phyloP scores from a whole-genome alignment of 176 grass and related monocot species.

The Canna indica region DNA sequence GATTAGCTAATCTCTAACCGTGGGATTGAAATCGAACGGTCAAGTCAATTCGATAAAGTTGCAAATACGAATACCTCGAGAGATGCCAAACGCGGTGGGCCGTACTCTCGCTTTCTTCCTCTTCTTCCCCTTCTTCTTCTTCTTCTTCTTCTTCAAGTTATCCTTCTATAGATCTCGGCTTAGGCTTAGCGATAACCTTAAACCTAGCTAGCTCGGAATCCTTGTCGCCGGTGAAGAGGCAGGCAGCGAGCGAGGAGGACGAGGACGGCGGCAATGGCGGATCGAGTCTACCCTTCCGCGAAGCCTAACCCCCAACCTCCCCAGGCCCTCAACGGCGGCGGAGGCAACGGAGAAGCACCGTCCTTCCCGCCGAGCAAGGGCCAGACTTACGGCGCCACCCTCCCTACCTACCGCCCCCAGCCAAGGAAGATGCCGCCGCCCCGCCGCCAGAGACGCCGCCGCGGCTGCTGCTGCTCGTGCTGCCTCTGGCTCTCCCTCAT shows the following conservation, averaged over 20 bases:
- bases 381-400: slow-evolving; percentile 57
- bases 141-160: not conserved
- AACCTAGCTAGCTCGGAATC: slow-evolving; percentile 16
- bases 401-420: slow-evolving; percentile 71
- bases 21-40: not conserved
- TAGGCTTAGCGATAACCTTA: not conserved
- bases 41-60: not conserved
- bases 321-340: slow-evolving; percentile 8
- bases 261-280: slow-evolving; percentile 42
- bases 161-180: not conserved
- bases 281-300: slow-evolving; percentile 61
- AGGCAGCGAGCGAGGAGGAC: not conserved
- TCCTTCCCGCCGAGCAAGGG: slow-evolving; percentile 42
- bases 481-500: slow-evolving; percentile 57
- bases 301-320: slow-evolving; percentile 68
- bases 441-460: slow-evolving; percentile 48
- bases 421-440: slow-evolving; percentile 15
- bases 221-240: not conserved
- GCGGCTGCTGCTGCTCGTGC: slow-evolving; percentile 65
- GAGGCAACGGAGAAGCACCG: not conserved
- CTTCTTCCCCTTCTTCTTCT: not conserved
- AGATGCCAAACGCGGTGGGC: not conserved
- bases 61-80: not conserved
- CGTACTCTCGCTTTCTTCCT: not conserved
- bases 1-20: not conserved